phyloP scores from a whole-genome alignment of 2,329 filamentous ascomycete genomes.

The Boeremia exigua region DNA sequence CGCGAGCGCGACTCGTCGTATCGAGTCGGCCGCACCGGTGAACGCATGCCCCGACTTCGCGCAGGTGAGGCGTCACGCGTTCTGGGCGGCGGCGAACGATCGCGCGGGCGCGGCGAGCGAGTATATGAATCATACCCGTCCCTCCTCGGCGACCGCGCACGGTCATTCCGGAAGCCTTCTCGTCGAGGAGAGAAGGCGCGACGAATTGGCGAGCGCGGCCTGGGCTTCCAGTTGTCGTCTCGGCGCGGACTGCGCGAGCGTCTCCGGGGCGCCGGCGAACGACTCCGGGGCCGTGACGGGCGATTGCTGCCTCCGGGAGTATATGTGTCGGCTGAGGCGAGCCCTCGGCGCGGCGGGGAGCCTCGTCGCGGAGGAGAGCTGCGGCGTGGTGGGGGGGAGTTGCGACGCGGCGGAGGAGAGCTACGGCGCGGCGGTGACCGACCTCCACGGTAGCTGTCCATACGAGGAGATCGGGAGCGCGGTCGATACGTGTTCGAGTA shows the following conservation, averaged over 20 bases:
- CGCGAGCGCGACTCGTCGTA: conserved; percentile 56
- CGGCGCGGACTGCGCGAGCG: conserved; percentile 50
- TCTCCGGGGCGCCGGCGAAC: conserved; percentile 48
- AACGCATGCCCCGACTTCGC: conserved; percentile 53
- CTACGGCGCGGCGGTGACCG: conserved; percentile 34
- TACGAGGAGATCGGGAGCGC: conserved; percentile 42
- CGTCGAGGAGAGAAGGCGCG: conserved; percentile 49
- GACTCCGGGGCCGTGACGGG: conserved; percentile 45
- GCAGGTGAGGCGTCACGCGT: conserved; percentile 56
- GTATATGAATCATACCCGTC: conserved; percentile 48
- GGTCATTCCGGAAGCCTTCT: conserved; percentile 47
- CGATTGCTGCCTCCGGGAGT: conserved; percentile 42
- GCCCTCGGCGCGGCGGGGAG: conserved; percentile 41
- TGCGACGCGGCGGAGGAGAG: conserved; percentile 30
- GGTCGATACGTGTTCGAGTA: conserved; percentile 49
- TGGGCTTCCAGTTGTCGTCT: conserved; percentile 52
- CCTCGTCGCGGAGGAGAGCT: conserved; percentile 30
- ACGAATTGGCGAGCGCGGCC: conserved; percentile 58
- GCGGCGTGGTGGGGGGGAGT: conserved; percentile 28
- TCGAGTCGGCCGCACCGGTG: conserved; percentile 48
- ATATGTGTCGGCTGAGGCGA: conserved; percentile 50
- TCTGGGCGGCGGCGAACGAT: conserved; percentile 52
- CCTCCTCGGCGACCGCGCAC: conserved; percentile 50
- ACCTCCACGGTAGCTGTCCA: conserved; percentile 46
- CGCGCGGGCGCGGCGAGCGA: conserved; percentile 51